Evolutionary conservation across 2,329 filamentous ascomycete species (phyloP), one percentile per base, ranked within the genome.

Genomic region (Trichoderma semiorbis): DNA sequence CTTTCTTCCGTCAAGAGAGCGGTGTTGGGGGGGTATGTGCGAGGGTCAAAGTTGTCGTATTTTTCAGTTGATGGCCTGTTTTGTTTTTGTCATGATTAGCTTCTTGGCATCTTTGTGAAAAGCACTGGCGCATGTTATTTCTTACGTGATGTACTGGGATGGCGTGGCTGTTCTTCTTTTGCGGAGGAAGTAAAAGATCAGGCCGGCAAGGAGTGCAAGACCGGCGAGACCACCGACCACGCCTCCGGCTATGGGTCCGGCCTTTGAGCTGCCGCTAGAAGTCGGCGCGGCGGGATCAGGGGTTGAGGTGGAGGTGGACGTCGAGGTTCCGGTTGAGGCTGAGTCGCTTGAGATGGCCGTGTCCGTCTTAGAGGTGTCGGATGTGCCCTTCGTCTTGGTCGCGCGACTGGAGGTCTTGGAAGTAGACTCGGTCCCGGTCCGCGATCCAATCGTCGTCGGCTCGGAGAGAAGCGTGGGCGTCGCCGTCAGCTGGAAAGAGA

Each of bases 241-340:
- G 14, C 86, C 87, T 30, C 88, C 88, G 3, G 89, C 83, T 39
- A 89, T 87, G 50, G 85, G 85, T 2, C 85, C 86, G 0, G 83
- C 84, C 61, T 79, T 80, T 53, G 81, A 76, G 21, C 72, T 69
- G 47, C 77, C 73, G 57, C 75, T 75, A n/a, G 77, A 73, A 50
- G 77, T 76, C 2, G 80, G 79, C 4, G 81, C 77, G 21, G 76
- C 73, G 14, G 78, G 76, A 16, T 61, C 66, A 26, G 64, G 64
- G 6, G 74, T 75, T n/a, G 76, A 61, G 14, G 75, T 75, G 6
- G 75, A 64, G 24, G 72, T 74, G 16, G 73, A 63, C 3, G 57
- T n/a, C n/a, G 57, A 60, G 57, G 57, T 60, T 21, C 32, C 57
- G 57, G 57, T 60, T 7, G 30, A n/a, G 21, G 47, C 62, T 55